Evolutionary conservation across 179 eudicot genomes (phyloP).

Genomic region (Camellia oleifera): DNA sequence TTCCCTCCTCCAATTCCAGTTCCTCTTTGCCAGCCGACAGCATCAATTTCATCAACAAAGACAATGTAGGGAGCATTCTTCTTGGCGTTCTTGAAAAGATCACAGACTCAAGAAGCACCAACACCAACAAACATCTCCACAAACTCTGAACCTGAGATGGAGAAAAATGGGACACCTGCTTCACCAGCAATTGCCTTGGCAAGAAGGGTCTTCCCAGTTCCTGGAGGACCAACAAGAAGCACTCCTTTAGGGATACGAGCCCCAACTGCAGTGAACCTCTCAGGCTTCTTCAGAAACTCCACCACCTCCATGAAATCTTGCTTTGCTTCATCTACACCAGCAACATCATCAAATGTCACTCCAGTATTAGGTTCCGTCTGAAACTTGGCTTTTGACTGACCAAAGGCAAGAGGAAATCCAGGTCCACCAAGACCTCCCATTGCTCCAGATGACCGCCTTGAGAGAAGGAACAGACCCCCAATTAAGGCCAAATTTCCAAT

Average conservation of each 20-base stretch:
- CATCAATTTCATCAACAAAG: slow-evolving; percentile 99
- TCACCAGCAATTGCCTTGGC: slow-evolving; percentile 99
- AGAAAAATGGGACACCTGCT: slow-evolving; percentile 98
- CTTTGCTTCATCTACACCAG: slow-evolving; percentile 99
- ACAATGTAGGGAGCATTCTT: slow-evolving; percentile 98
- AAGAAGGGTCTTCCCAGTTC: slow-evolving; percentile 92
- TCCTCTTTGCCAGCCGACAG: slow-evolving; percentile 96
- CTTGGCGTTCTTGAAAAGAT: slow-evolving; percentile 96
- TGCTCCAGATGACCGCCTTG: slow-evolving; percentile 88
- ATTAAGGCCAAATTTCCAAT: slow-evolving; percentile 92
- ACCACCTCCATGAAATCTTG: slow-evolving; percentile 99
- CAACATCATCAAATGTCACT: slow-evolving; percentile 95
- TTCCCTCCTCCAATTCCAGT: slow-evolving; percentile 99
- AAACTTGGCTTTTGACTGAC: slow-evolving; percentile 97
- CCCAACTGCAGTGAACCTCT: slow-evolving; percentile 94
- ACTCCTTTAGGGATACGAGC: slow-evolving; percentile 99
- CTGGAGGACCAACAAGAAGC: slow-evolving; percentile 98
- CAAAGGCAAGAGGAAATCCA: slow-evolving; percentile 76
- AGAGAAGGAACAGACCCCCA: slow-evolving; percentile 93
- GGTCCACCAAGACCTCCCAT: slow-evolving; percentile 99
- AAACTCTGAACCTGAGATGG: slow-evolving; percentile 97
- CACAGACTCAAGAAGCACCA: slow-evolving; percentile 98
- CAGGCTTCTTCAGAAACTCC: slow-evolving; percentile 93
- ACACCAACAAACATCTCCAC: slow-evolving; percentile 99
- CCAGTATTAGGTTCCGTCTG: slow-evolving; percentile 99